Conservation (phyloP, 257 asterid genomes). For the Rhazya stricta region DNA sequence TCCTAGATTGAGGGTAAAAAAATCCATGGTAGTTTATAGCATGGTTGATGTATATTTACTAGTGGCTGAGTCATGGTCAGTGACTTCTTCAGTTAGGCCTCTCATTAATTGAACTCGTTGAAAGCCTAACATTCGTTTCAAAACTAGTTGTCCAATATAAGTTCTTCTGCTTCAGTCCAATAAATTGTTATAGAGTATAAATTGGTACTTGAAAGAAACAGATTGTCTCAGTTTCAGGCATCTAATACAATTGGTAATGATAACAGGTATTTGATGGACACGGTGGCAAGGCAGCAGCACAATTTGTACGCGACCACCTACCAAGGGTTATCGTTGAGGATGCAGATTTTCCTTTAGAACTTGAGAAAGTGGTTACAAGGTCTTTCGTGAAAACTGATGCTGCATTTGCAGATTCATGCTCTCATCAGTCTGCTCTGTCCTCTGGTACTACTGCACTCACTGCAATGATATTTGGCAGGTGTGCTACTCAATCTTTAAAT, state of each 20-base stretch:
- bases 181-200: background rate
- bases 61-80: background rate
- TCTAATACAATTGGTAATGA: conserved; percentile 22
- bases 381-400: conserved; percentile 72
- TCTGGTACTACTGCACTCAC: conserved; percentile 94
- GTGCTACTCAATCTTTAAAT: conserved; percentile 5
- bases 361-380: conserved; percentile 74
- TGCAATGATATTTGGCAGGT: conserved; percentile 91
- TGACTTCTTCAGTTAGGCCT: background rate
- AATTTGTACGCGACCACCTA: conserved; percentile 78
- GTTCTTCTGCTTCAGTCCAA: background rate
- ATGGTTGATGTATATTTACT: background rate
- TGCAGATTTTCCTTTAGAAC: conserved; percentile 74
- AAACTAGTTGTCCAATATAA: background rate
- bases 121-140: background rate
- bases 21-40: background rate
- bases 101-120: background rate
- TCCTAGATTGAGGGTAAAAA: background rate
- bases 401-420: conserved; percentile 71
- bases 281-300: conserved; percentile 87
- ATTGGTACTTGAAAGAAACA: background rate
- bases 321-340: conserved; percentile 81
- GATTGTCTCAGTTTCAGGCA: conserved; percentile 8
- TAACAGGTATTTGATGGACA: conserved; percentile 94
- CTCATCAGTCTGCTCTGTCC: conserved; percentile 55